Percentiles rank a stretch among this genome's conserved stretches.
Conservation (phyloP, 1,139 yeast genomes). For the Kluyveromyces sp. region DNA sequence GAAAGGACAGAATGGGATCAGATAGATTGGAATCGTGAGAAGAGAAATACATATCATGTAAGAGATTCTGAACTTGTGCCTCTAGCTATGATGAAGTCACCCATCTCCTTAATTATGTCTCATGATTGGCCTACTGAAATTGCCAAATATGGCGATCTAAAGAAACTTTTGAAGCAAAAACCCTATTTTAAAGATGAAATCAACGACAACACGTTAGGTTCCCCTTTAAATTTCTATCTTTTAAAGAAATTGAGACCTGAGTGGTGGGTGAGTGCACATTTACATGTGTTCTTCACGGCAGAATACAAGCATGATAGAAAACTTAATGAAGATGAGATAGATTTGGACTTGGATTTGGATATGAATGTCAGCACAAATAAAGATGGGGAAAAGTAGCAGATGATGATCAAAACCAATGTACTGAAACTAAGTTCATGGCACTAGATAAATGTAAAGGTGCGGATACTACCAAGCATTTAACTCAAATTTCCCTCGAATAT, state of each 20-base stretch:
- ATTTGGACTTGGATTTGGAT: conserved; percentile 31
- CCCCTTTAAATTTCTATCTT: conserved; percentile 57
- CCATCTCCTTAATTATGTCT: conserved; percentile 43
- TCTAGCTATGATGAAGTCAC: conserved; percentile 25
- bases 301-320: conserved; percentile 30
- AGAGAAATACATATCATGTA: conserved; percentile 64
- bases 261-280: conserved; percentile 84
- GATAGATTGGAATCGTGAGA: conserved; percentile 35
- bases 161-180: conserved; percentile 44
- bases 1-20: conserved; percentile 22
- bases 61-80: conserved; percentile 58
- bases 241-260: conserved; percentile 50
- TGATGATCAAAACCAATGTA: neutral
- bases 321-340: conserved; percentile 35
- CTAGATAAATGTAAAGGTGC: conserved; percentile 79
- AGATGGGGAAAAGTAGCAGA: neutral
- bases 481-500: conserved; percentile 35
- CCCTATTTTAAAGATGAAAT: conserved; percentile 66
- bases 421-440: conserved; percentile 57
- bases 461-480: conserved; percentile 35
- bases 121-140: conserved; percentile 97
- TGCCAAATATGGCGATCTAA: conserved; percentile 53
- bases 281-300: conserved; percentile 73
- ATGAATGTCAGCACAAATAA: conserved; percentile 5
- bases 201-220: conserved; percentile 55